phyloP scores from a whole-genome alignment of 2,329 filamentous ascomycete genomes.

The Trichoderma sp. region DNA sequence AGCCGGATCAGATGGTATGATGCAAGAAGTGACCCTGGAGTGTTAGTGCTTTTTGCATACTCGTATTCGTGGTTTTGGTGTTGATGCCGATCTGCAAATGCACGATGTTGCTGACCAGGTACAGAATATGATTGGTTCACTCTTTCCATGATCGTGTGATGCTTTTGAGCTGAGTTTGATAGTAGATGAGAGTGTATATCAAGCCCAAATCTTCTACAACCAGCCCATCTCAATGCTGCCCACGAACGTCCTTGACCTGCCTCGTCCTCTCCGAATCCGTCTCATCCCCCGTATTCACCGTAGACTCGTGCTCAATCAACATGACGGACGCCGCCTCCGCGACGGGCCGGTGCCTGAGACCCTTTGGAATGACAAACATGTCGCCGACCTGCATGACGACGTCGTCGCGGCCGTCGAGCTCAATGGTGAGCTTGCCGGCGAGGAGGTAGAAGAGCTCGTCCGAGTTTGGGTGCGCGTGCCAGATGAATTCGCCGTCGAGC shows the following conservation, averaged over 20 bases:
- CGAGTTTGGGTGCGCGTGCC: constrained; percentile 17
- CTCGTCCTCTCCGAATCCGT: constrained; percentile 1
- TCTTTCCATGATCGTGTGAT: too few relatives aligned
- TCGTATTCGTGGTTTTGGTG: too few relatives aligned
- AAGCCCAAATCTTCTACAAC: too few relatives aligned
- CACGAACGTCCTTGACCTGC: constrained; percentile 1
- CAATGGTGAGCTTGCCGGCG: constrained; percentile 5
- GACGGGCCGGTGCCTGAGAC: constrained; percentile 9
- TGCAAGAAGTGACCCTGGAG: too few relatives aligned
- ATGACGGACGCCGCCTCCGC: constrained; percentile 5
- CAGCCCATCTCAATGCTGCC: background rate
- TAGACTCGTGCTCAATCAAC: constrained; percentile 7
- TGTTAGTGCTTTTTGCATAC: too few relatives aligned
- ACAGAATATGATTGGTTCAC: too few relatives aligned
- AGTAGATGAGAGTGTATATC: too few relatives aligned
- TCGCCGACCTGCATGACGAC: constrained; percentile 12
- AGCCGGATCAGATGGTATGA: too few relatives aligned
- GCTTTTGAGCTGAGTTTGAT: too few relatives aligned
- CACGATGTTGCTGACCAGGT: too few relatives aligned
- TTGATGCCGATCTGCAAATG: too few relatives aligned
- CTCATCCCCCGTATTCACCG: constrained; percentile 12
- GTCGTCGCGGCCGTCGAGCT: constrained; percentile 6
- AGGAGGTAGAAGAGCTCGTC: constrained; percentile 15
- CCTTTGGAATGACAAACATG: constrained; percentile 17
- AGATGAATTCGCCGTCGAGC: constrained; percentile 19